phyloP scores from a whole-genome alignment of 2,329 filamentous ascomycete genomes.

The Tetracladium maxilliforme region DNA sequence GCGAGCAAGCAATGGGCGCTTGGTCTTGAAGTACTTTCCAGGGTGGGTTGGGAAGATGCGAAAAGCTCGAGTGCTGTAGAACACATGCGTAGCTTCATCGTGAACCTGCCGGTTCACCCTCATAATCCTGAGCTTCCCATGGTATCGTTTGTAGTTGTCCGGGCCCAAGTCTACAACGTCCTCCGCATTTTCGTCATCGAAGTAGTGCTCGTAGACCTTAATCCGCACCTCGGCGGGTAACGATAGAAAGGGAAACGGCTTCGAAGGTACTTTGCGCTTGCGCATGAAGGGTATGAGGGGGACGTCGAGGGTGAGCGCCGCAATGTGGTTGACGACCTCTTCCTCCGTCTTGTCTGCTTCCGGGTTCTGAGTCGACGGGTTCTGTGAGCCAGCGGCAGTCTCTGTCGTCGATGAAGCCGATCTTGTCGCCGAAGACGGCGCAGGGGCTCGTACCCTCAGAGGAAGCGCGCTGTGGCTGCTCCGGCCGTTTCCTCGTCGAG shows the following conservation, averaged over 20 bases:
- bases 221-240: constrained; percentile 57
- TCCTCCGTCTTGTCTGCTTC: neutral
- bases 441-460: constrained; percentile 1
- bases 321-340: no score
- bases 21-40: constrained; percentile 56
- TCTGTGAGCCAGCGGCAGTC: no score
- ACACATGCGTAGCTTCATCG: constrained; percentile 46
- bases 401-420: no score
- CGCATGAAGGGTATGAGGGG: neutral
- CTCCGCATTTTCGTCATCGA: constrained; percentile 30
- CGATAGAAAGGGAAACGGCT: constrained; percentile 48
- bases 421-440: neutral
- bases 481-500: no score
- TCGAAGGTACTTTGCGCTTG: constrained; percentile 3
- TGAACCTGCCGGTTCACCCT: constrained; percentile 46
- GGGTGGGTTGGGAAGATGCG: constrained; percentile 52
- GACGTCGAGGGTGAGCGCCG: no score
- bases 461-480: constrained; percentile 1
- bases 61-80: constrained; percentile 48
- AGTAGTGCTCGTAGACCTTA: constrained; percentile 51
- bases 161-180: constrained; percentile 51
- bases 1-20: constrained; percentile 55
- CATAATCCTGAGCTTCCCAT: constrained; percentile 43
- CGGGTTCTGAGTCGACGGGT: neutral
- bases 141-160: constrained; percentile 46